Conservation (phyloP, 2,329 filamentous ascomycete genomes). For the Fusarium annulatum region DNA sequence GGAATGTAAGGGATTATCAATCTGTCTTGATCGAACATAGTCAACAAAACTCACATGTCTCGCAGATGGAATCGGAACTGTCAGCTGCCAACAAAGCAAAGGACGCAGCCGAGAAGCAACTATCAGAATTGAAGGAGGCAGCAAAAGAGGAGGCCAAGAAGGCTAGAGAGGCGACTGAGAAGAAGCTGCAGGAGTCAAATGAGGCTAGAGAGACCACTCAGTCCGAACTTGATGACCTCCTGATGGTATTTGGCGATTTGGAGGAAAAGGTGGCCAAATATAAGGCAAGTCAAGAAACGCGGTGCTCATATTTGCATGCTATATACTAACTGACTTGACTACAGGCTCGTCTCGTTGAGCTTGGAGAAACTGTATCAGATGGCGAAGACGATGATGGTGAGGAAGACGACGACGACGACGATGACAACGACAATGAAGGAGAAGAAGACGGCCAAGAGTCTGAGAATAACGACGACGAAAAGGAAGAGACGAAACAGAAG, state of each 20-base stretch:
- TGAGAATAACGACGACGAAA: slow-evolving; percentile 16
- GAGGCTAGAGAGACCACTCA: slow-evolving; percentile 73
- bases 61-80: slow-evolving; percentile 49
- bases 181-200: slow-evolving; percentile 57
- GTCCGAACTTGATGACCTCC: slow-evolving; percentile 80
- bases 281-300: slow-evolving; percentile 66
- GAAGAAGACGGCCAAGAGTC: slow-evolving; percentile 32
- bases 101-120: slow-evolving; percentile 57
- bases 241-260: slow-evolving; percentile 83
- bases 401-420: slow-evolving; percentile 52
- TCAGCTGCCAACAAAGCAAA: slow-evolving; percentile 69
- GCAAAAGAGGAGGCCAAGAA: slow-evolving; percentile 60
- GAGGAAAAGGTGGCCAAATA: slow-evolving; percentile 82
- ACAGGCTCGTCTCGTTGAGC: slow-evolving; percentile 68
- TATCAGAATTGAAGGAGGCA: slow-evolving; percentile 66
- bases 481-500: slow-evolving; percentile 6
- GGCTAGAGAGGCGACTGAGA: slow-evolving; percentile 64
- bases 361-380: slow-evolving; percentile 80
- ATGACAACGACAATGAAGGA: slow-evolving; percentile 30
- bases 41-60: slow-evolving; percentile 31
- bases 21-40: slow-evolving; percentile 42
- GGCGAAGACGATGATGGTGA: slow-evolving; percentile 75
- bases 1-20: slow-evolving; percentile 38
- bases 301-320: not conserved
- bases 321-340: slow-evolving; percentile 29